Evolutionary conservation across 2,329 filamentous ascomycete species (phyloP).

Genomic region (Claviceps sp.): DNA sequence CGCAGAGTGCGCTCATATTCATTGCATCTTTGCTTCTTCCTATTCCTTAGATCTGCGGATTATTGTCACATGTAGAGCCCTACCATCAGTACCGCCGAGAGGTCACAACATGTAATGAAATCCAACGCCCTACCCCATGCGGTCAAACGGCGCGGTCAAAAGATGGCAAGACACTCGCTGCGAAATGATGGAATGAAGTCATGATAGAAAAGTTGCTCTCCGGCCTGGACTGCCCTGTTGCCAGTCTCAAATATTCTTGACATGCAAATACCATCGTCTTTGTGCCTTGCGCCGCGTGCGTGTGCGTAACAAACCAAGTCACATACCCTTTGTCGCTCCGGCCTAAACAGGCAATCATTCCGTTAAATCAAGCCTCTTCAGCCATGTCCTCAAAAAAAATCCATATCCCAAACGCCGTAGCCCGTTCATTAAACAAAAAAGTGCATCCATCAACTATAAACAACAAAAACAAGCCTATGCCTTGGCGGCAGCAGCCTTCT

Average conservation of each 20-base stretch:
- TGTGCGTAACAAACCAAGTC: not conserved
- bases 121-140: not conserved
- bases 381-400: constrained; percentile 9
- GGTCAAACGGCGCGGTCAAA: not conserved
- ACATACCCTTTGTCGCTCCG: constrained; percentile 9
- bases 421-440: constrained; percentile 20
- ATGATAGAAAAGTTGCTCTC: not conserved
- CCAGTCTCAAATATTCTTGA: constrained; percentile 1
- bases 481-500: constrained; percentile 32
- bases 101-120: not conserved
- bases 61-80: constrained; percentile 8
- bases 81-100: not conserved
- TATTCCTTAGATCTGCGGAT: not conserved
- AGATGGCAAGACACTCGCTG: not conserved
- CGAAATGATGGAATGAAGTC: not conserved
- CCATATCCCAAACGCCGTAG: constrained; percentile 22
- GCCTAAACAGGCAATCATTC: constrained; percentile 9
- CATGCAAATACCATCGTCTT: constrained; percentile 7
- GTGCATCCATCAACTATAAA: not conserved
- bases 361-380: constrained; percentile 7
- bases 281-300: constrained; percentile 8
- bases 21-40: not conserved
- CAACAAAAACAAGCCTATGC: constrained; percentile 18
- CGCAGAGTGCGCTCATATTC: not conserved
- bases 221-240: not conserved